Conservation (phyloP, 768 basidiomycete genomes). For the Boletus insuetus region DNA sequence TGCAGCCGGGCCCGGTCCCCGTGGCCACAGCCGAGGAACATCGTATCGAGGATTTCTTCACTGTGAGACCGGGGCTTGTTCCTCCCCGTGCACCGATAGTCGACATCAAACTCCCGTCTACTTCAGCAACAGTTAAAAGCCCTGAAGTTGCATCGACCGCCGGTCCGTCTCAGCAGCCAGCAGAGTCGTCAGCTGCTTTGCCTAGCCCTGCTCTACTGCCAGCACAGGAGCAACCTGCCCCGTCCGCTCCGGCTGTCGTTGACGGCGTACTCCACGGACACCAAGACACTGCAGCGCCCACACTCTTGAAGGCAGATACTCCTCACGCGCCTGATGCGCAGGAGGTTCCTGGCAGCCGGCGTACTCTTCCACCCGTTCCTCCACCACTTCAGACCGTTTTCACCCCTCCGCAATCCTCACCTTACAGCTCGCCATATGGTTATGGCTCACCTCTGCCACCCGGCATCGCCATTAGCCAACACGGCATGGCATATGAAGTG, state of each 20-base stretch:
- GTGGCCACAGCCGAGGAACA: slow-evolving; percentile 34
- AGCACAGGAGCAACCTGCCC: slow-evolving; percentile 10
- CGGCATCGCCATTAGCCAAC: slow-evolving; percentile 69
- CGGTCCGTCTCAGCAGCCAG: slow-evolving; percentile 11
- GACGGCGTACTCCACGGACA: slow-evolving; percentile 27
- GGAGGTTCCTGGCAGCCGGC: slow-evolving; percentile 21
- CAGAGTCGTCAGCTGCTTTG: slow-evolving; percentile 2
- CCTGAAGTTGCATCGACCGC: not conserved
- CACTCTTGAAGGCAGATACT: slow-evolving; percentile 31
- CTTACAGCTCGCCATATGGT: slow-evolving; percentile 65
- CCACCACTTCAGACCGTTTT: slow-evolving; percentile 46
- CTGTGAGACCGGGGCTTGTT: slow-evolving; percentile 50
- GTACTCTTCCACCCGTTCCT: slow-evolving; percentile 36
- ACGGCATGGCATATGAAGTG: slow-evolving; percentile 79
- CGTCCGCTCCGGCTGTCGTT: slow-evolving; percentile 4
- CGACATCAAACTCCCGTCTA: slow-evolving; percentile 28
- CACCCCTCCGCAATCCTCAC: slow-evolving; percentile 42
- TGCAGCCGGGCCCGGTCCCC: slow-evolving; percentile 6
- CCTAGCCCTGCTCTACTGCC: slow-evolving; percentile 10
- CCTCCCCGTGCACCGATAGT: slow-evolving; percentile 25
- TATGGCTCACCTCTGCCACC: slow-evolving; percentile 59
- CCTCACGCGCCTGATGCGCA: slow-evolving; percentile 19
- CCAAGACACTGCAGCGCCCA: slow-evolving; percentile 24
- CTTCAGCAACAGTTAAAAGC: slow-evolving; percentile 17
- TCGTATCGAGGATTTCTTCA: slow-evolving; percentile 55